Percentiles rank a stretch among this genome's conserved stretches.
These are phyloP conservation scores for Calcarisporium arbuscula DNA, from an alignment of 2,329 filamentous ascomycete species.

Conservation along the genomic window DNA sequence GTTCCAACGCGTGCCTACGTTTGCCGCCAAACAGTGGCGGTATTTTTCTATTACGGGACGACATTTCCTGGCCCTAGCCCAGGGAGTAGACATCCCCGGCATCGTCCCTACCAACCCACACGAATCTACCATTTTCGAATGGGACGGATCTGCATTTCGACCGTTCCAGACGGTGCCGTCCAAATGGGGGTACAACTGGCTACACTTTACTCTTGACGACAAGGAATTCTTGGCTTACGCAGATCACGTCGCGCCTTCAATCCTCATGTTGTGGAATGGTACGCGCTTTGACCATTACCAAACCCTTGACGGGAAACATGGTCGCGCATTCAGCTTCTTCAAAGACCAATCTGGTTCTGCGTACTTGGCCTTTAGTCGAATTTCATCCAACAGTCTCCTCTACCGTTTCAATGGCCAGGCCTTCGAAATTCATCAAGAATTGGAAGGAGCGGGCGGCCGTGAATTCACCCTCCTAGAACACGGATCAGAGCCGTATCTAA, in stretches of 20 bases:
- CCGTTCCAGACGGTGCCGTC: slow-evolving; percentile 1
- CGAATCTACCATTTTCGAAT: slow-evolving; percentile 2
- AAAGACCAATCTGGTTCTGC: not conserved
- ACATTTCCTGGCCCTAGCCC: slow-evolving; percentile 5
- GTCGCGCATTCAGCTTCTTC: not conserved
- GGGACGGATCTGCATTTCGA: slow-evolving; percentile 1
- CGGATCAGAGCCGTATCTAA: not conserved
- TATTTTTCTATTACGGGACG: not conserved
- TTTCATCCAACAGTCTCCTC: not conserved
- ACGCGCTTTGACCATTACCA: not conserved
- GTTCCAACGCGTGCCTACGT: slow-evolving; percentile 4
- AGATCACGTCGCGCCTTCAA: not conserved
- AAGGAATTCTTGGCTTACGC: not conserved
- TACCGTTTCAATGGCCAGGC: not conserved
- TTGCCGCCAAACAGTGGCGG: slow-evolving; percentile 4
- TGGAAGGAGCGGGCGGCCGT: not conserved
- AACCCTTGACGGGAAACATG: not conserved
- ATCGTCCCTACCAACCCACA: not conserved
- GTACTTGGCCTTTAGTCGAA: not conserved
- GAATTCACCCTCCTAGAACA: not conserved
- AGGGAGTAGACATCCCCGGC: slow-evolving; percentile 1
- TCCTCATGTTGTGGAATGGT: not conserved
- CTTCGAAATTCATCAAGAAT: not conserved
- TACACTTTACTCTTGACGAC: not conserved
- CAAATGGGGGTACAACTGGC: not conserved